Percentiles rank a stretch among this genome's conserved stretches.
These are phyloP conservation scores for Epithele typhae DNA, from an alignment of 768 basidiomycete genomes.

Conservation along the genomic window DNA sequence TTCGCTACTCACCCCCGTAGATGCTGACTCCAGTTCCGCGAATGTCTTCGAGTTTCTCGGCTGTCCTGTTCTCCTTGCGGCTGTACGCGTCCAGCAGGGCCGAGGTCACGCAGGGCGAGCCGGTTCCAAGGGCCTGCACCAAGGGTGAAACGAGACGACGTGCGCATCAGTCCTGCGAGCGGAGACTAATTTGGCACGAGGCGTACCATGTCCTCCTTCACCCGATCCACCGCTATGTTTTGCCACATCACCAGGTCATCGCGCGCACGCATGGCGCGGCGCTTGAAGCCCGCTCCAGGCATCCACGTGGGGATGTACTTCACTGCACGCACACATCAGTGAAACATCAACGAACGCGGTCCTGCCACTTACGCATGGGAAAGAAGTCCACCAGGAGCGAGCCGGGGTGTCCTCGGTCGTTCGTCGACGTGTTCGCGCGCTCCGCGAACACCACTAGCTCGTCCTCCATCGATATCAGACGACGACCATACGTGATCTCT, in stretches of 20 bases:
- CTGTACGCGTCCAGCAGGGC: no score
- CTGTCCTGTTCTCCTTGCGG: not conserved
- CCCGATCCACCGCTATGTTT: conserved; percentile 14
- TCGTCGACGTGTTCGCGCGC: conserved; percentile 7
- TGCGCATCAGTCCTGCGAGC: no score
- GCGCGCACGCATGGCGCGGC: conserved; percentile 12
- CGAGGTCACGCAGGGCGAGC: no score
- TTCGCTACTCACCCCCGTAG: no score
- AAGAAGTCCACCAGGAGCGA: conserved; percentile 22
- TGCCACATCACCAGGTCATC: conserved; percentile 11
- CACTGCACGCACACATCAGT: conserved; percentile 10
- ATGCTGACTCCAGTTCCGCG: no score
- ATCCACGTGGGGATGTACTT: conserved; percentile 28
- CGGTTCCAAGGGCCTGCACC: no score
- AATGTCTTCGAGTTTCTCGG: no score
- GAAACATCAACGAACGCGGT: not conserved
- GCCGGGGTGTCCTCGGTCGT: conserved; percentile 11
- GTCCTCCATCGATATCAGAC: conserved; percentile 22
- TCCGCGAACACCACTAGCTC: conserved; percentile 19
- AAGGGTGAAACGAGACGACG: no score
- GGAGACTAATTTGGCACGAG: no score
- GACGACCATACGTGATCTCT: conserved; percentile 27
- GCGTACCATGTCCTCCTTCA: not conserved
- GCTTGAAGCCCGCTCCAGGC: conserved; percentile 29
- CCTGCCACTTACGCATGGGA: conserved; percentile 9